A percentile compares a stretch with the other conserved stretches of the same genome.
Evolutionary conservation across 768 basidiomycete species (phyloP).

Genomic region (Tubosaeta sp.): DNA sequence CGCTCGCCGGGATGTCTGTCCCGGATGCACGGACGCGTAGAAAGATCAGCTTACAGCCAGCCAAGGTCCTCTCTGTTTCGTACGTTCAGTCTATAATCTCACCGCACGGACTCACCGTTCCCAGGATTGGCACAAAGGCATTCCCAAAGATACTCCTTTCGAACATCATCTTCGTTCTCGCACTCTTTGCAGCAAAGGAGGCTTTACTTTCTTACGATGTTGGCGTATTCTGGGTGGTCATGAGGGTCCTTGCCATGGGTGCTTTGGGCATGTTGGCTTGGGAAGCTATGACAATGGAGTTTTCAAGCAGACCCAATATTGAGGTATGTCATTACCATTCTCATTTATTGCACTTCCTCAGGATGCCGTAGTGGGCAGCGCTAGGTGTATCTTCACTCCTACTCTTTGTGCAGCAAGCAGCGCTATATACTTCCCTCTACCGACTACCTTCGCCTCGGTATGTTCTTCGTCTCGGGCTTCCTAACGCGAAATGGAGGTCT

Average conservation of each 20-base stretch:
- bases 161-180: constrained; percentile 59
- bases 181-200: constrained; percentile 62
- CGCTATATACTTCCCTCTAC: constrained; percentile 64
- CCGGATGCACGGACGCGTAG: constrained; percentile 65
- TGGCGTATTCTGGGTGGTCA: constrained; percentile 72
- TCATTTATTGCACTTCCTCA: constrained; percentile 8
- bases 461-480: constrained; percentile 14
- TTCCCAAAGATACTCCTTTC: constrained; percentile 56
- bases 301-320: constrained; percentile 49
- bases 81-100: constrained; percentile 30
- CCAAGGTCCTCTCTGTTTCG: constrained; percentile 51
- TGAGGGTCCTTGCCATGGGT: constrained; percentile 69
- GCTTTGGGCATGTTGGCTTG: constrained; percentile 61
- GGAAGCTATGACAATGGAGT: constrained; percentile 52
- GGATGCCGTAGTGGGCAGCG: constrained; percentile 56
- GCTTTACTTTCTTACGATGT: constrained; percentile 63
- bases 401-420: constrained; percentile 63
- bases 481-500: neutral
- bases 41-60: constrained; percentile 58
- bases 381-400: constrained; percentile 63
- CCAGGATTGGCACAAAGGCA: constrained; percentile 49
- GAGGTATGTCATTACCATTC: constrained; percentile 45
- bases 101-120: neutral
- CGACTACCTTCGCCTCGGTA: constrained; percentile 66
- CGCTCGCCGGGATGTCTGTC: constrained; percentile 43